Evolutionary conservation across 257 asterid genomes (phyloP).

Genomic region (Ophiorrhiza pumila): DNA sequence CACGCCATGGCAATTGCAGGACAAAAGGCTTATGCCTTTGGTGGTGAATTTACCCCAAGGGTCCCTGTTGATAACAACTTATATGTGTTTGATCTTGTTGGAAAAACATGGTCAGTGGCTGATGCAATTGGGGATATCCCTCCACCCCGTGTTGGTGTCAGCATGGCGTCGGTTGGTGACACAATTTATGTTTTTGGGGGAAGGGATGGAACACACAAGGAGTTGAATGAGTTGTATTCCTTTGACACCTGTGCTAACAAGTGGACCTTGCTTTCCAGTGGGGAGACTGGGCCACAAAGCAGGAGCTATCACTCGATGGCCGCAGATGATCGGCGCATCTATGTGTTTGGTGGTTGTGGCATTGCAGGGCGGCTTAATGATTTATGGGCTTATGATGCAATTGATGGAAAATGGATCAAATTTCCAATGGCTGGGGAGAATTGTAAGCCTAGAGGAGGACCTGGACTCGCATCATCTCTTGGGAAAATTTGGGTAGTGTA

Average conservation of each 20-base stretch:
- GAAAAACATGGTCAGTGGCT: slow-evolving; percentile 61
- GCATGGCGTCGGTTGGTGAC: slow-evolving; percentile 61
- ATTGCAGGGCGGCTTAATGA: slow-evolving; percentile 67
- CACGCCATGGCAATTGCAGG: slow-evolving; percentile 84
- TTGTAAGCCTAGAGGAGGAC: slow-evolving; percentile 87
- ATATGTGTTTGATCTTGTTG: slow-evolving; percentile 52
- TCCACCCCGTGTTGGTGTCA: slow-evolving; percentile 89
- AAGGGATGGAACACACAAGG: slow-evolving; percentile 71
- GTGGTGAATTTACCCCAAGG: slow-evolving; percentile 86
- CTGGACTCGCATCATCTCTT: slow-evolving; percentile 48
- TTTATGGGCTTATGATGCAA: slow-evolving; percentile 71
- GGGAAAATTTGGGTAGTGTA: slow-evolving; percentile 88
- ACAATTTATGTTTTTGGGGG: slow-evolving; percentile 77
- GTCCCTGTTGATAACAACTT: slow-evolving; percentile 80
- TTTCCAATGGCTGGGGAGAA: slow-evolving; percentile 54
- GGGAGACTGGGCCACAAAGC: slow-evolving; percentile 47
- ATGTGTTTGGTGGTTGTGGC: slow-evolving; percentile 88
- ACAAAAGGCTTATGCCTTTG: slow-evolving; percentile 63
- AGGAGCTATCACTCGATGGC: slow-evolving; percentile 92
- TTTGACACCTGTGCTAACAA: slow-evolving; percentile 53
- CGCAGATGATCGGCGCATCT: slow-evolving; percentile 52
- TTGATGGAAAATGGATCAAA: slow-evolving; percentile 47
- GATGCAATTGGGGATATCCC: slow-evolving; percentile 64
- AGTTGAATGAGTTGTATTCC: slow-evolving; percentile 57
- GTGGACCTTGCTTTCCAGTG: slow-evolving; percentile 59